phyloP scores from a whole-genome alignment of 306 rosid genomes.

The Acacia confusa region DNA sequence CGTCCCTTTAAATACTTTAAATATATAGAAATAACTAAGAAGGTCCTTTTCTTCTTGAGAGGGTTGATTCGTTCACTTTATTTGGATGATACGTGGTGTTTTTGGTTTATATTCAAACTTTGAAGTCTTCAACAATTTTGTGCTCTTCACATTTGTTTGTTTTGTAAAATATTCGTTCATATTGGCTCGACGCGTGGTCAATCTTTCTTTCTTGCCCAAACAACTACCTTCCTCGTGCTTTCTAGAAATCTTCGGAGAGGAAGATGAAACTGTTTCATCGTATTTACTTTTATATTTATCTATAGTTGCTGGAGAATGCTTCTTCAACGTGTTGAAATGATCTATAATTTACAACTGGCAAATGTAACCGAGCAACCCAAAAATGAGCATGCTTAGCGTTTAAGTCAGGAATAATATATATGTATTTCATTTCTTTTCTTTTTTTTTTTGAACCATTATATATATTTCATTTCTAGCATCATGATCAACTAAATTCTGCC shows the following conservation, averaged over 20 bases:
- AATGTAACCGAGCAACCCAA: not conserved
- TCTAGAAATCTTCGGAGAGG: not conserved
- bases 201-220: not conserved
- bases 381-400: not conserved
- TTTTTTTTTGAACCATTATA: too few relatives aligned
- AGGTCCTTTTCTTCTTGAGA: not conserved
- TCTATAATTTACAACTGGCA: not conserved
- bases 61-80: conserved; percentile 13
- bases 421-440: too few relatives aligned
- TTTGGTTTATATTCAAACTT: not conserved
- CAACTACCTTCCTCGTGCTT: not conserved
- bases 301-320: not conserved
- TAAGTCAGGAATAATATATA: not conserved
- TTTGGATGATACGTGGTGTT: not conserved
- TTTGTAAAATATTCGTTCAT: not conserved
- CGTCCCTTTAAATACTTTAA: not conserved
- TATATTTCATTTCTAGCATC: not conserved
- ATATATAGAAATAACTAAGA: not conserved
- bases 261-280: not conserved
- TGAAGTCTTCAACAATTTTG: conserved; percentile 17
- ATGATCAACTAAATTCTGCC: not conserved
- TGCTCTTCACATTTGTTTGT: not conserved
- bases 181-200: not conserved
- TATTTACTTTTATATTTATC: not conserved
- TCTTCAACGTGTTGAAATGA: not conserved